Evolutionary conservation across 2,329 filamentous ascomycete genomes (phyloP), one percentile per base, ranked within the genome.

Genomic region (Aotearoamyces nothofagi): DNA sequence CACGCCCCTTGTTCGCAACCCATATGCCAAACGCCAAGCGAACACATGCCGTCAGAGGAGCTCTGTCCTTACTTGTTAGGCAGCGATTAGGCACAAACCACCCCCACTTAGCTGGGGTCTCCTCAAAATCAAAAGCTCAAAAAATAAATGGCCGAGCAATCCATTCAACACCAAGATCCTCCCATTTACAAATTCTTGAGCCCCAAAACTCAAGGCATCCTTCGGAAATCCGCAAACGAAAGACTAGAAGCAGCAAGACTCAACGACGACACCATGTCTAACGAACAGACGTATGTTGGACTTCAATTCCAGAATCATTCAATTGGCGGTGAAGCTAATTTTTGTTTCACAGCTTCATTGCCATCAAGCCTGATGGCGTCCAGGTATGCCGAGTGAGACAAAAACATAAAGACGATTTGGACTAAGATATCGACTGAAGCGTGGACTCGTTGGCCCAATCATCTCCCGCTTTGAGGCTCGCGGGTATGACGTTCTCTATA

Each of bases 331-430:
- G 39, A 39, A 47, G 37, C 42, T 50, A 36, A 49, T 40, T 34
- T 28, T 28, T 35, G 37, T 35, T 36, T 32, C 46, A 46, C 53
- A 96, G 87, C 69, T 96, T 96, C 81, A 96, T 96, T 73, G 90
- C 90, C 58, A 83, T 98, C 75, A 98, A 98, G 84, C 90, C 87
- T 51, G 90, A 96, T 66, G 90, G 90, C 61, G 90, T 96, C 66
- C 90, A 94, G 78, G 84, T 92, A 77, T 47, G 63, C 36, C 30
- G 32, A 24, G 13, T 22, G n/a, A 15, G n/a, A 7, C 9, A 29
- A 9, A 11, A 31, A 7, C 9, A 8, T 13, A 26, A 25, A 15
- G 8, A 35, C 13, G 13, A 4, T 14, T 22, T 32, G 36, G n/a
- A n/a, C n/a, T n/a, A 28, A 43, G 14, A 47, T 34, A 33, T 13